phyloP scores from a whole-genome alignment of 345 rosid species.

The Eucalyptus shirleyi region DNA sequence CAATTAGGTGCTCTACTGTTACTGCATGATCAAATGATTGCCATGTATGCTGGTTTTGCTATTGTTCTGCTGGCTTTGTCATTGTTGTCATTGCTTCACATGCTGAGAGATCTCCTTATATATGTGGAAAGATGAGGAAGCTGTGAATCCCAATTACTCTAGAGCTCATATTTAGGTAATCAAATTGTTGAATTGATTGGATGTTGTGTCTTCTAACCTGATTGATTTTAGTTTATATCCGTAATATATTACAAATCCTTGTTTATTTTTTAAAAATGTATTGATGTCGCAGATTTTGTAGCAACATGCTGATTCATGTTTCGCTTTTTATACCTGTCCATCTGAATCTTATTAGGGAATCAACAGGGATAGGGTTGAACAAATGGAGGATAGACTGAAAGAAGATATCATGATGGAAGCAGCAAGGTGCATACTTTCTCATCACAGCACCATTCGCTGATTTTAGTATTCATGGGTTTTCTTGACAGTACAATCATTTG shows the following conservation, averaged over 20 bases:
- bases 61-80: background rate
- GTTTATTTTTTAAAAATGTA: background rate
- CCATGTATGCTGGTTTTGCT: background rate
- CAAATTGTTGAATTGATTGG: background rate
- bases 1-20: background rate
- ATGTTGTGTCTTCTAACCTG: background rate
- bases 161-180: background rate
- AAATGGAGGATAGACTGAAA: slow-evolving; percentile 90
- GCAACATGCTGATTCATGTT: background rate
- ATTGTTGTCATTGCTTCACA: background rate
- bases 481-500: background rate
- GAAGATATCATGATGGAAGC: slow-evolving; percentile 91
- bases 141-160: background rate
- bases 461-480: background rate
- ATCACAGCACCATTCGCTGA: background rate
- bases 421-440: slow-evolving; percentile 37
- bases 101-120: background rate
- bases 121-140: background rate
- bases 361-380: slow-evolving; percentile 82
- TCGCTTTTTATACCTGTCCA: background rate
- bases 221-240: background rate
- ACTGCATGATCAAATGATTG: background rate
- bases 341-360: slow-evolving; percentile 45
- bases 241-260: background rate
- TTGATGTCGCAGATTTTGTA: background rate